Evolutionary conservation across 495 filamentous ascomycete species (phyloP), one percentile per base, ranked within the genome.

Genomic region (Penicillium turbatum): DNA sequence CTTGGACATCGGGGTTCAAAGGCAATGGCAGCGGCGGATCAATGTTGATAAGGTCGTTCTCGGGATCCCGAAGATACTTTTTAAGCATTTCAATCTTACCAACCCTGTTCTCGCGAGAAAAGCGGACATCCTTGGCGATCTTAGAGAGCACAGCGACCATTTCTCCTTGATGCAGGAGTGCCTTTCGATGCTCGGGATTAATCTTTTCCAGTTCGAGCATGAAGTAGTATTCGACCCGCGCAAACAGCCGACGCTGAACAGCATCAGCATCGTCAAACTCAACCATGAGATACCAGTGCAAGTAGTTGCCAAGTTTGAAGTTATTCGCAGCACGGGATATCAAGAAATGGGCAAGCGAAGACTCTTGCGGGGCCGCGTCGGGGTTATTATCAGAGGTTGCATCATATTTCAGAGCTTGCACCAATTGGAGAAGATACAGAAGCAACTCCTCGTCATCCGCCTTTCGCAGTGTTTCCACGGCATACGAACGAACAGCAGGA

Each of bases 251-350:
- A 26, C 86, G 89, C 54, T 90, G 86, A 44, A 84, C 82, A 6
- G 82, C 80, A 48, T 82, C 86, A 48, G 84, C 80, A 60, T 97
- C 91, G 62, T 96, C 92, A 34, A 85, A 89, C 68, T 99, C 95
- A 3, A 97, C 95, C 83, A 96, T 96, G 1, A 99, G 77, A 66
- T 97, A 99, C 93, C 93, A 99, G 68, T 95, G 90, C 41, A 99
- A 81, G 65, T 90, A 96, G 64, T 93, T 99, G 5, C 92, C 93
- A 1, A 99, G 81, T 49, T 87, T 87, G 59, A 95, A 85, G 60
- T 92, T 96, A 48, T 86, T 81, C 12, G 86, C 84, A 8, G 95
- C 92, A 31, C 95, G 79, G 0, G 82, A 80, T 46, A 99, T 92
- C 10, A 99, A 79, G 67, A 99, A 97, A 36, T 82, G 81, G 15